Evolutionary conservation across 2,329 filamentous ascomycete genomes (phyloP), one percentile per base, ranked within the genome.

Genomic region (Fusarium dimerum): DNA sequence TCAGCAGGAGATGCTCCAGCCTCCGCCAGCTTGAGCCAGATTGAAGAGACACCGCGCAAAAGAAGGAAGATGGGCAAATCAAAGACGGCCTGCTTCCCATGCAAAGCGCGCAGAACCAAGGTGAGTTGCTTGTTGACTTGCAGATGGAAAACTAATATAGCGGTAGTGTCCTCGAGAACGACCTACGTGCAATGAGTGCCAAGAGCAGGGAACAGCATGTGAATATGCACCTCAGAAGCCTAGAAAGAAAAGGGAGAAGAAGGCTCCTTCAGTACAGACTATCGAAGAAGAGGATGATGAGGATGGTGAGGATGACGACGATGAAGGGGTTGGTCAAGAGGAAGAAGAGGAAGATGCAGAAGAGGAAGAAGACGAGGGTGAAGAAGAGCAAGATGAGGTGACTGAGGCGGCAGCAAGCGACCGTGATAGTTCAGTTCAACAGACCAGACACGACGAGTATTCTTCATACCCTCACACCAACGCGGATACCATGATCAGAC

Each of bases 141-240:
- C 11, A 17, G 8, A 18, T 10, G 16, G 30, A n/a, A 41, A 46
- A 16, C 46, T 51, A 40, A 54, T 15, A 39, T 9, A 3, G 5
- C 12, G 20, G 13, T 18, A 77, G 74, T 79, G 77, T 42, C 69
- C 75, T 11, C 73, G 67, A 43, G 69, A 71, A 40, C 69, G 65
- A 39, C 76, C 76, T 5, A 60, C 60, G 2, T 79, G 77, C 54
- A 63, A 62, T 7, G 68, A 69, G 38, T 79, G 77, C 26, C 48
- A 66, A 18, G 56, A 61, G 7, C 51, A 61, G 6, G 68, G 68
- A 1, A 50, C 63, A 6, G 52, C 56, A 8, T 79, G 77, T 53
- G 65, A 73, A 44, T 79, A 77, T 56, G 66, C 74, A 18, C 58
- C 67, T n/a, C 63, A 66, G 12, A 71, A 66, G 39, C 61, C 49